phyloP scores from a whole-genome alignment of 257 asterid genomes.

The Solanum paucissectum region DNA sequence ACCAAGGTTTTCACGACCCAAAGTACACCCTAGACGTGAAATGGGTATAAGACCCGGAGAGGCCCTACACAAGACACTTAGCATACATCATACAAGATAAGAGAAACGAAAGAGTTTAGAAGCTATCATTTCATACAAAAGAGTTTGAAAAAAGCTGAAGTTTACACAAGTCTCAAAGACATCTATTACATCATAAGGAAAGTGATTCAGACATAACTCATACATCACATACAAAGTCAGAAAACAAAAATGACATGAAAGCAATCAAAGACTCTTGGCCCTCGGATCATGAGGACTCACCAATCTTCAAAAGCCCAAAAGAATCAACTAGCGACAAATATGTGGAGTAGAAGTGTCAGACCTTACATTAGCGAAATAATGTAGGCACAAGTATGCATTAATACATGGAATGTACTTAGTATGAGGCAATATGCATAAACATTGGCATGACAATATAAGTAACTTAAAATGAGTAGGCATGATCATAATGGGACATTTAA shows the following conservation, averaged over 20 bases:
- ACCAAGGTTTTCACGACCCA: not conserved
- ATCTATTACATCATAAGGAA: not conserved
- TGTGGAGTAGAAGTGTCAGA: not conserved
- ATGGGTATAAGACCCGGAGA: not conserved
- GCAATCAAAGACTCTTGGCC: no score
- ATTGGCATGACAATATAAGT: no score
- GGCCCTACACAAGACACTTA: not conserved
- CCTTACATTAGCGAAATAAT: not conserved
- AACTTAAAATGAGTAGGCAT: not conserved
- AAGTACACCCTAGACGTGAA: not conserved
- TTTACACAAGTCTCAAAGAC: not conserved
- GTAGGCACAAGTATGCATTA: not conserved
- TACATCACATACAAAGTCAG: not conserved
- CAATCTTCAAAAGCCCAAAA: not conserved
- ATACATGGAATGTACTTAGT: not conserved
- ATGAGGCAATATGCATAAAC: not conserved
- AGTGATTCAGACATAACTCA: not conserved
- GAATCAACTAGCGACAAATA: not conserved
- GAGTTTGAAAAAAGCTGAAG: not conserved
- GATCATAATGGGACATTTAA: not conserved
- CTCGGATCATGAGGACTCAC: not conserved
- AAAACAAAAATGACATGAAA: not conserved
- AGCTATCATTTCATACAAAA: not conserved
- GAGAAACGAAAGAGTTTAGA: not conserved
- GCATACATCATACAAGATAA: not conserved